phyloP scores from a whole-genome alignment of 2,329 filamentous ascomycete species.

The Aspergillus viridinutans region DNA sequence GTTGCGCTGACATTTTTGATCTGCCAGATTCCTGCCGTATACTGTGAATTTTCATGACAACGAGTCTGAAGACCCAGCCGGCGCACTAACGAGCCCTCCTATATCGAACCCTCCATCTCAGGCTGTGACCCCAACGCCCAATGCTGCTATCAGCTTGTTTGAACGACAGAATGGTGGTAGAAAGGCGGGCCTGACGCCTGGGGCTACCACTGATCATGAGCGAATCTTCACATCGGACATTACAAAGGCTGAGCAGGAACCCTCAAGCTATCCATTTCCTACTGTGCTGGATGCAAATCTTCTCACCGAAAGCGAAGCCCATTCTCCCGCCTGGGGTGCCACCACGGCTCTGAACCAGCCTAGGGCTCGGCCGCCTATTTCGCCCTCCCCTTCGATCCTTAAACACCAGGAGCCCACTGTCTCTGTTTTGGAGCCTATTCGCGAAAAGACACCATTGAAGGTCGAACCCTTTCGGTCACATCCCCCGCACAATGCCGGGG shows the following conservation, averaged over 20 bases:
- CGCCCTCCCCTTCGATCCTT: slow-evolving; percentile 71
- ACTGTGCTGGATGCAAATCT: slow-evolving; percentile 37
- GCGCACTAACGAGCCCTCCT: slow-evolving; percentile 34
- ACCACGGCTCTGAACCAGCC: slow-evolving; percentile 69
- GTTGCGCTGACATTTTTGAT: slow-evolving; percentile 4
- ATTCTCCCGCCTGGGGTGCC: slow-evolving; percentile 71
- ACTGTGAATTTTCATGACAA: slow-evolving; percentile 80
- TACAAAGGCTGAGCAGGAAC: slow-evolving; percentile 22
- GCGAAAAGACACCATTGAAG: slow-evolving; percentile 15
- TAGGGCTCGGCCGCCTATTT: slow-evolving; percentile 66
- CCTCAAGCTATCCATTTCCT: slow-evolving; percentile 29
- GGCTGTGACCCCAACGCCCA: slow-evolving; percentile 21
- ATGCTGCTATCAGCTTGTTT: slow-evolving; percentile 32
- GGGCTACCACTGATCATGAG: slow-evolving; percentile 41
- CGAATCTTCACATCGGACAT: slow-evolving; percentile 34
- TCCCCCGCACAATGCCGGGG: slow-evolving; percentile 9
- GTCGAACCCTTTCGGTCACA: slow-evolving; percentile 8
- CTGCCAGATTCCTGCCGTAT: slow-evolving; percentile 76
- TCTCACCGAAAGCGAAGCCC: slow-evolving; percentile 67
- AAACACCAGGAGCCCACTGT: slow-evolving; percentile 54
- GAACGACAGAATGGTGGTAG: slow-evolving; percentile 22
- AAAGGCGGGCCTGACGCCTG: slow-evolving; percentile 33
- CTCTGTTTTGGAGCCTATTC: slow-evolving; percentile 17
- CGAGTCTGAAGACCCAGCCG: slow-evolving; percentile 36
- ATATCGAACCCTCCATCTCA: slow-evolving; percentile 22